These are phyloP conservation scores for Torulaspora delbrueckii DNA, from an alignment of 805 yeast genomes.

Conservation along the genomic window DNA sequence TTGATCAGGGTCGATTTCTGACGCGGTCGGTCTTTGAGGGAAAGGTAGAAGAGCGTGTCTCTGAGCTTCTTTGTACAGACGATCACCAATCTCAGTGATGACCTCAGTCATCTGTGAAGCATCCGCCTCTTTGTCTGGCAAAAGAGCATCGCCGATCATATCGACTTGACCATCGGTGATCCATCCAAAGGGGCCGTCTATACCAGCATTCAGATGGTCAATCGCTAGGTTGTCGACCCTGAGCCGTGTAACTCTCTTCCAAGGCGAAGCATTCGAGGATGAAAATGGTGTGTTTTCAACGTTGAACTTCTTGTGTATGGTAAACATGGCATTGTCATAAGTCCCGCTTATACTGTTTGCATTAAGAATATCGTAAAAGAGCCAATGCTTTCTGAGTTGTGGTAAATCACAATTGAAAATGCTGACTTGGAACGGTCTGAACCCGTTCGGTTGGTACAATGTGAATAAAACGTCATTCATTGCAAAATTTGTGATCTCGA, in stretches of 20 bases:
- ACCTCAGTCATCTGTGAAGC: constrained; percentile 43
- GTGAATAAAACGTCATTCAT: constrained; percentile 84
- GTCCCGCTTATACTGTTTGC: constrained; percentile 85
- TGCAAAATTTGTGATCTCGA: constrained; percentile 77
- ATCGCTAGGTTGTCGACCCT: constrained; percentile 80
- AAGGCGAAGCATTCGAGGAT: constrained; percentile 32
- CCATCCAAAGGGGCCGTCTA: constrained; percentile 97
- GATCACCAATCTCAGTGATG: constrained; percentile 44
- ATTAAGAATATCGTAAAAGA: constrained; percentile 78
- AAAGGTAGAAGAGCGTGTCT: constrained; percentile 29
- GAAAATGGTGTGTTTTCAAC: constrained; percentile 11
- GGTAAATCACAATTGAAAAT: constrained; percentile 83
- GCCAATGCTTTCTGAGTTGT: constrained; percentile 83
- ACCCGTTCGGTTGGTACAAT: constrained; percentile 71
- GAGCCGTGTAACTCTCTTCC: constrained; percentile 67
- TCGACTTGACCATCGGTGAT: constrained; percentile 88
- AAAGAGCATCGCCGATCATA: constrained; percentile 84
- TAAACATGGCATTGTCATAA: constrained; percentile 88
- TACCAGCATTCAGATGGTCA: constrained; percentile 85
- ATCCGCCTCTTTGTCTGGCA: constrained; percentile 61
- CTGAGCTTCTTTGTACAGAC: constrained; percentile 46
- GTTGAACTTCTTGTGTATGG: constrained; percentile 59
- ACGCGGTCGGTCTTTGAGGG: constrained; percentile 28
- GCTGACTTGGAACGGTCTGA: constrained; percentile 81
- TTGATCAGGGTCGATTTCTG: constrained; percentile 36